Base-by-base conservation (phyloP, 257 asterid genomes). In the Paraleonurus japonicus region DNA sequence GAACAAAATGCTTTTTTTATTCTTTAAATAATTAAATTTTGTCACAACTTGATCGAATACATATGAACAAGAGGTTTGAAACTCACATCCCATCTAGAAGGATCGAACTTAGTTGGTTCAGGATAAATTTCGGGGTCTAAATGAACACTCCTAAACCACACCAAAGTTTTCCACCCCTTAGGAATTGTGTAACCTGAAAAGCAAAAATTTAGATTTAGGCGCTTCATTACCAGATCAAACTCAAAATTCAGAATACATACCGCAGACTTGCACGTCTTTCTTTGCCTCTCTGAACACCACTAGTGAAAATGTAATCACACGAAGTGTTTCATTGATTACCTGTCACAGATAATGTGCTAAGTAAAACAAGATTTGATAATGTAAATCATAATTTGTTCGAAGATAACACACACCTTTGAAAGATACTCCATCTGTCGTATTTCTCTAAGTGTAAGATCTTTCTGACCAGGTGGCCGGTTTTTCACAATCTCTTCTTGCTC, bases 71-170 rank as follows among this genome's bases (percentile, higher is more conserved):
- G 19, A 41, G 17, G 55, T 32, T 2, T 28, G 16, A 24, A 57
- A 83, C 96, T 89, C 67, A 94, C 99, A 74, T 89, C 93, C 99
- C 98, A 94, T 91, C 98, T 82, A 7, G 90, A 81, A 63, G 99
- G 99, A 79, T 91, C 86, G 20, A 94, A 94, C 81, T 79, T 81
- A 76, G 73, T 72, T 3, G 99, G 99, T 0, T 87, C 90, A 0
- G 81, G 67, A 30, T 91, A 94, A 9, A 84, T 75, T 75, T 88
- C 86, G 0, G 92, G 83, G 76, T 94, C 92, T 0, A 76, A 75
- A 73, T 94, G 99, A 67, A 91, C 88, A 20, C 83, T 70, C 73
- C 98, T 86, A 61, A 94, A 88, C 99, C 99, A 94, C 10, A 83
- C 86, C 78, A 91, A 41, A 57, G 84, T 91, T 70, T 82, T 94